A percentile compares a stretch with the other conserved stretches of the same genome.
Evolutionary conservation across 2,329 filamentous ascomycete species (phyloP).

Genomic region (Neofusicoccum ribis): DNA sequence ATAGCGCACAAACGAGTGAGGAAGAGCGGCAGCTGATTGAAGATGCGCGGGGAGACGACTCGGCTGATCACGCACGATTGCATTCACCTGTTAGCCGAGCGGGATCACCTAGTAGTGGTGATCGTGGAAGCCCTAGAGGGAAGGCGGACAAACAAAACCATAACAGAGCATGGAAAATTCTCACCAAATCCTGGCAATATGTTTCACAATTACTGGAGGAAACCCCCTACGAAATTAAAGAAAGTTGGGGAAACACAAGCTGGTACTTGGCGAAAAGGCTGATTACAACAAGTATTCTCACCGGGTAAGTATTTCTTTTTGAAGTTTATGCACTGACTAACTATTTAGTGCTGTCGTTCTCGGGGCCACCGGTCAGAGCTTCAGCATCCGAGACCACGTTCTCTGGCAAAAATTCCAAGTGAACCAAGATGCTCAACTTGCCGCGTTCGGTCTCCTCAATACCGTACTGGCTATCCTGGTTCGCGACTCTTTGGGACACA

Average conservation of each 20-base stretch:
- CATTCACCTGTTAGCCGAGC: too few relatives aligned
- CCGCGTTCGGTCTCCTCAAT: not conserved
- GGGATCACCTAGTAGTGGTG: too few relatives aligned
- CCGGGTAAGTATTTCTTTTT: not conserved
- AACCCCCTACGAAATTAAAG: not conserved
- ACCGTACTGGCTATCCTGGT: not conserved
- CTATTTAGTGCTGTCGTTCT: not conserved
- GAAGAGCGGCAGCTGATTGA: too few relatives aligned
- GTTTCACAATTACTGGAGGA: not conserved
- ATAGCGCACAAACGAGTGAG: too few relatives aligned
- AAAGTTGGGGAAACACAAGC: not conserved
- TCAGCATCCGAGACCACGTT: not conserved
- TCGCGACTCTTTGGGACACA: not conserved
- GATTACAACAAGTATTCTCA: not conserved
- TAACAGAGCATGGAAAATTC: too few relatives aligned
- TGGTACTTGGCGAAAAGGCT: not conserved
- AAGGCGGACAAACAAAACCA: too few relatives aligned
- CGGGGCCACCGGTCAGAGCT: not conserved
- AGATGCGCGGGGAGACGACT: too few relatives aligned
- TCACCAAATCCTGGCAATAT: not conserved
- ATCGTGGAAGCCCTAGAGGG: too few relatives aligned
- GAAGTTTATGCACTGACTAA: too few relatives aligned
- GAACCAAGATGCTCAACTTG: not conserved
- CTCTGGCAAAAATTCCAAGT: not conserved
- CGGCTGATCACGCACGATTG: too few relatives aligned